Evolutionary conservation across 208 protist genomes (phyloP), one percentile per base, ranked within the genome.

Genomic region (Leishmania major): DNA sequence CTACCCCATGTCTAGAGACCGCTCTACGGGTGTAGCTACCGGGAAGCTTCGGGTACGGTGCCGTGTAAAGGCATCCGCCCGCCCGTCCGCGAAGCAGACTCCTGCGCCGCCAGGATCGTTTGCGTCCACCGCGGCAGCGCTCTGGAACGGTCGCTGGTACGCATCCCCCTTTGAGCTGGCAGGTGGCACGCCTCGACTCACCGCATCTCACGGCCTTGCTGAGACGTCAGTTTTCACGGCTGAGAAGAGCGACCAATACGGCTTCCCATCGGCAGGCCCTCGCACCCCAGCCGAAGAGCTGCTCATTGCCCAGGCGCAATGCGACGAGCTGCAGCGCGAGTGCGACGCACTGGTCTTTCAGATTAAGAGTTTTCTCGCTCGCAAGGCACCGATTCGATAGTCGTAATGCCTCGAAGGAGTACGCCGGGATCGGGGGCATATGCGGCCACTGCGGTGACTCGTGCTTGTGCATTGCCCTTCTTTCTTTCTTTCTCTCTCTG

Each of bases 331-430:
- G 82, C 89, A 94, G 84, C 85, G 82, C 60, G 86, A 92, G 79
- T 96, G 92, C 72, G 87, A 92, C 80, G 87, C 84, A n/a, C 74
- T 96, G 51, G 87, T 94, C 40, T 84, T 80, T 40, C 67, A 80
- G 66, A 72, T 95, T 28, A 89, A 86, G 59, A 45, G 19, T 3
- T 43, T 84, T 57, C 75, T 78, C 1, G 31, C 69, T 1, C 64
- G 28, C 22, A 82, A 87, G 60, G n/a, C 31, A 40, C 19, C 64
- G 15, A 15, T 10, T 35, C n/a, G 72, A 62, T 77, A 35, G 19
- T 60, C 51, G 45, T 64, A 59, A 60, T 35, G 19, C n/a, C n/a
- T 7, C 2, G 28, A 31, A 40, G 13, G 45, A 28, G 28, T 57
- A 55, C 28, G 28, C 11, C n/a, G 47, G 17, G 40, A 13, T 13